Evolutionary conservation across 1,284 basidiomycete species (phyloP), one percentile per base, ranked within the genome.

Genomic region (Mrakiaceae sp.): DNA sequence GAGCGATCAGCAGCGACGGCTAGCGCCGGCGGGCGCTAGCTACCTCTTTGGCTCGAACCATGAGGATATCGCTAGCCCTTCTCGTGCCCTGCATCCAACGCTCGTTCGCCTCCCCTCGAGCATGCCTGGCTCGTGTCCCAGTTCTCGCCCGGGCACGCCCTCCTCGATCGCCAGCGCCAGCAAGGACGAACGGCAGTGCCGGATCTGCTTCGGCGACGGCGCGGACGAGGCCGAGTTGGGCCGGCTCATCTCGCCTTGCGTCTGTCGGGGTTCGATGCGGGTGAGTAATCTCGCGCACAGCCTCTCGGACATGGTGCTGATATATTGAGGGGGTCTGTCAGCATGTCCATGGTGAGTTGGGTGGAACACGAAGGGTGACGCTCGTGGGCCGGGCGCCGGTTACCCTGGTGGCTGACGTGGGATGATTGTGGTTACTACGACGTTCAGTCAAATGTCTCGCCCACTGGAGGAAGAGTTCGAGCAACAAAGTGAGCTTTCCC

Each of bases 161-260:
- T 27, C 27, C 27, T 27, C 27, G 27, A 27, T 27, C 27, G 27
- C 27, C 27, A 27, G 27, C 27, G 27, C 27, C 27, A 27, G 27
- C 27, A 27, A 27, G 27, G 27, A 27, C 27, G 27, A 27, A 27
- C 27, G 27, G 27, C 27, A 27, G 14, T 66, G 64, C 42, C 49
- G 64, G 27, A 66, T 66, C 55, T 66, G 64, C 42, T 62, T 66
- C 39, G 64, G 58, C 5, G 60, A 55, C 11, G 57, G 47, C 16
- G 46, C 57, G 8, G 64, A 66, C 5, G 55, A 62, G 39, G 44
- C 42, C 6, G 60, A 62, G 56, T 47, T 56, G 6, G 64, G 64
- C 10, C 43, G 60, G 48, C 42, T 66, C 42, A 46, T 66, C 16
- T 53, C 50, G 0, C 64, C 64, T 4, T 66, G 64, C 47, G 58